Percentiles rank a stretch among this genome's conserved stretches.
These are phyloP conservation scores for Phytophthora ramorum DNA, from an alignment of 352 stramenopile genomes.

Conservation along the genomic window DNA sequence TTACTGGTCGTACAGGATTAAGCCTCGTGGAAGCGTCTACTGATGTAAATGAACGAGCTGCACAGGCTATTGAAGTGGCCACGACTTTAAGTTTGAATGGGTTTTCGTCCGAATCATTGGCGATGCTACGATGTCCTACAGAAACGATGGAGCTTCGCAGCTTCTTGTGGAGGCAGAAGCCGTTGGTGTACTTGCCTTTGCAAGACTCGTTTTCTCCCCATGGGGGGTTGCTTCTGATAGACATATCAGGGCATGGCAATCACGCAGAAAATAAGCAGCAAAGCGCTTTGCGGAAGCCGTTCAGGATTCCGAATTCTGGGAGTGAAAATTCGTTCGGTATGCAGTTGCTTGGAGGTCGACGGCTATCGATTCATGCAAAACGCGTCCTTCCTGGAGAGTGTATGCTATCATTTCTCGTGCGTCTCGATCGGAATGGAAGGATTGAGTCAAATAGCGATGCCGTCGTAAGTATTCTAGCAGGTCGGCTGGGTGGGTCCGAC, in stretches of 20 bases:
- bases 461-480: conserved; percentile 19
- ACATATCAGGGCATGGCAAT: conserved; percentile 58
- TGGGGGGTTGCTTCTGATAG: conserved; percentile 37
- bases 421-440: conserved; percentile 34
- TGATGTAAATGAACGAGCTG: conserved; percentile 55
- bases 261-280: conserved; percentile 39
- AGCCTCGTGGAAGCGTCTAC: conserved; percentile 1
- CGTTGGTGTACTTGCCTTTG: conserved; percentile 60
- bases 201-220: conserved; percentile 49
- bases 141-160: conserved; percentile 36
- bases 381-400: background rate
- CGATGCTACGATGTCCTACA: conserved; percentile 47
- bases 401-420: conserved; percentile 58
- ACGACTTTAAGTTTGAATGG: conserved; percentile 40
- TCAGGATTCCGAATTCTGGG: conserved; percentile 42
- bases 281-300: conserved; percentile 65
- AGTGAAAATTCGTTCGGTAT: conserved; percentile 33
- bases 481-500: conserved; percentile 12
- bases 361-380: conserved; percentile 21
- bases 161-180: conserved; percentile 52
- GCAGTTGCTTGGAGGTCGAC: conserved; percentile 45
- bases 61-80: conserved; percentile 54
- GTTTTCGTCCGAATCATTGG: conserved; percentile 47
- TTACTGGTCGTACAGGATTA: conserved; percentile 25
- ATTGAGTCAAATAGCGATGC: background rate